Percentiles rank a stretch among this genome's conserved stretches.
These are phyloP conservation scores for Eucalyptus sp. DNA, from an alignment of 345 rosid genomes.

Conservation along the genomic window DNA sequence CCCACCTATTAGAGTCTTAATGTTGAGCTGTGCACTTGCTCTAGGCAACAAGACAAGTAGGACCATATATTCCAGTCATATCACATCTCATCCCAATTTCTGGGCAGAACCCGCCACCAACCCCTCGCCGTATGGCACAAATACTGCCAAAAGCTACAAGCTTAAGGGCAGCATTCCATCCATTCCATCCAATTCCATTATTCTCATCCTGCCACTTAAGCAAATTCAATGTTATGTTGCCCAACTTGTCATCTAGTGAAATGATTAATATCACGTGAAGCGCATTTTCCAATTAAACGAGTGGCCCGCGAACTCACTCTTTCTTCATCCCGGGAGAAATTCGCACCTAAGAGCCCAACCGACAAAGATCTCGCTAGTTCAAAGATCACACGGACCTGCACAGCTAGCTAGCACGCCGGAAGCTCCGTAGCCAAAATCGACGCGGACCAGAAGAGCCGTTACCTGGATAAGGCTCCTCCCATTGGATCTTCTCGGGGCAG, in stretches of 20 bases:
- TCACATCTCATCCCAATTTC: neutral
- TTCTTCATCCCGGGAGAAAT: neutral
- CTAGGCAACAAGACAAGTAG: neutral
- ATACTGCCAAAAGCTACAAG: neutral
- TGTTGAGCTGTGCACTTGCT: neutral
- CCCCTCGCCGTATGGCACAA: neutral
- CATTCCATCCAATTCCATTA: neutral
- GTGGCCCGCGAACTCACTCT: neutral
- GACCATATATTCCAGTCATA: neutral
- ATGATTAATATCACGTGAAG: neutral
- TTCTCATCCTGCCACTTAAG: neutral
- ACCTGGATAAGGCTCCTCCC: constrained; percentile 30
- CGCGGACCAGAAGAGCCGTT: neutral
- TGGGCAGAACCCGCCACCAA: neutral
- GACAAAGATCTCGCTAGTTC: neutral
- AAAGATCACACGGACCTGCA: neutral
- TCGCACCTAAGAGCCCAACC: neutral
- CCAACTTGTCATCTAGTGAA: neutral
- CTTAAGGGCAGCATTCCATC: neutral
- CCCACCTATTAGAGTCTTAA: neutral
- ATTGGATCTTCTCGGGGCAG: neutral
- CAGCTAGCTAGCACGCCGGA: neutral
- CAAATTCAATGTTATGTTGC: neutral
- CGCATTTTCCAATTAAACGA: neutral
- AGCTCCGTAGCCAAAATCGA: neutral